Base-by-base conservation (phyloP, 805 yeast genomes). In the Yamadazyma phyllophila region DNA sequence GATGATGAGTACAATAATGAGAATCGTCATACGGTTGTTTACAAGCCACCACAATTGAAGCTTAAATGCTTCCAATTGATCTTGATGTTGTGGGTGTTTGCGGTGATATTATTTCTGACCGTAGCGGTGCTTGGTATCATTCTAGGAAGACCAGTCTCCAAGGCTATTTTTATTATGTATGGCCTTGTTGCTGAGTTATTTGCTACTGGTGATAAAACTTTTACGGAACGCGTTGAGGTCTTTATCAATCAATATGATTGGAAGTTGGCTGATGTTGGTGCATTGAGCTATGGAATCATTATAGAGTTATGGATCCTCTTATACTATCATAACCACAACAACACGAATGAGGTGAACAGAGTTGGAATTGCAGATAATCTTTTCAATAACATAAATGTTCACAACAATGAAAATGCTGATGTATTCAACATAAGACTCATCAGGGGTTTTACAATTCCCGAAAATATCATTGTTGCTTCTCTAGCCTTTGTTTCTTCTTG, bases 11-110 rank as follows among this genome's bases (percentile, higher is more conserved):
- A 56, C 33, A 65, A 61, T 7, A 62, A 69, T 15, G 71, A 66
- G 16, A 62, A 67, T 39, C 67, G 67, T 1, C 89, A 91, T 62
- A 73, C 79, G 2, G 78, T 91, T 26, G 97, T 91, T 2, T 95
- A 91, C 65, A 74, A 88, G 37, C 98, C 99, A 4, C 96, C 96
- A 1, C 54, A 75, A 41, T 88, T 92, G 62, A 74, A 81, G 42
- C 27, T 57, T 2, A 74, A 97, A 47, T 73, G 89, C 30, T 67
- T 76, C 16, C 66, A 57, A 0, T 60, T 86, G 36, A 63, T 80
- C 16, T 50, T 65, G 7, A 56, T 67, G 60, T 60, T 80, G 12
- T 81, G 86, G 81, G 45, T 68, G 2, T 76, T 74, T 54, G 67
- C 73, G 1, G 66, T 66, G 1, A 43, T 69, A 3, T 48, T 70